Base-by-base conservation (phyloP, 2,329 filamentous ascomycete species). In the Arthrinium phaeospermum region DNA sequence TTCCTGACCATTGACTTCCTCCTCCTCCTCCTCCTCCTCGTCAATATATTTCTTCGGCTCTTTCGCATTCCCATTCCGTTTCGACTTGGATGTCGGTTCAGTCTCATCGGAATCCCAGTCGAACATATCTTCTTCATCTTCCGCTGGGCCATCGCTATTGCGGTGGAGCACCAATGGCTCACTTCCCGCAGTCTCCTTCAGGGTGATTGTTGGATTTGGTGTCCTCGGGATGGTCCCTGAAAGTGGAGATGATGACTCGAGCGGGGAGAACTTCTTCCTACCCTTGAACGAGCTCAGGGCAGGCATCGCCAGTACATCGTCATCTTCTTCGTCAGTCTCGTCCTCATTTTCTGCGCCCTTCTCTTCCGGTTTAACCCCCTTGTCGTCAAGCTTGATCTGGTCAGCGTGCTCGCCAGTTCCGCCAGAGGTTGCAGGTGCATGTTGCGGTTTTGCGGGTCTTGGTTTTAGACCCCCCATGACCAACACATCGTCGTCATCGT, bases 101-200 rank as follows among this genome's bases (percentile, higher is more conserved):
- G 67, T 77, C 64, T 77, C 80, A 13, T 81, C 75, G 1, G 81
- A 80, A 69, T 88, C 86, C 71, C 87, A 88, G 6, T 84, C 78
- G 73, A 88, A 88, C 75, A 87, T 76, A 10, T 83, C 84, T 44
- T 85, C 83, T 4, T 83, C 37, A 41, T 41, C 82, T 22, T 64
- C 57, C 19, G 57, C 57, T 41, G 37, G 57, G 22, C 34, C 34
- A n/a, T 64, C 34, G 19, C 57, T 41, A 10, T 64, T 41, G 30
- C 34, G 22, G 34, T 64, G 57, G 19, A 64, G 13, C 13, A 41
- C 57, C 3, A 81, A 77, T 27, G 71, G 69, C 16, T 79, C 57
- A 19, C 70, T 67, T 53, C 69, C n/a, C 49, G 71, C 34, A 72
- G 70, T 45, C 74, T 75, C 71, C 49, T 70, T 70, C 69, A 37